Base-by-base conservation (phyloP, 179 eudicot species). In the Silene coronaria region DNA sequence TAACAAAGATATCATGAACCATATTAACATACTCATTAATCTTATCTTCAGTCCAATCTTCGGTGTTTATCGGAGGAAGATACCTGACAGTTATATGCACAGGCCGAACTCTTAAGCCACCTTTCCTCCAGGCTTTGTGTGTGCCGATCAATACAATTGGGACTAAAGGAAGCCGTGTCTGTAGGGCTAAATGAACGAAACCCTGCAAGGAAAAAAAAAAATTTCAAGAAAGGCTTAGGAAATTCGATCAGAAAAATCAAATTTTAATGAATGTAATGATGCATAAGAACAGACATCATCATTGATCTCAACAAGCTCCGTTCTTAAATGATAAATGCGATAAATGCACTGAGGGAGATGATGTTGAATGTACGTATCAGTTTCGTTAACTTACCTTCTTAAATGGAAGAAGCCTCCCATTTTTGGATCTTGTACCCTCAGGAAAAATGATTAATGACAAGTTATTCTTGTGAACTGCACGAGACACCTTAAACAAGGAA, bases 361-460 rank as follows among this genome's bases (percentile, higher is more conserved):
- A n/a, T n/a, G n/a, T n/a, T n/a, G n/a, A n/a, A 64, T 22, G 1
- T 72, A 21, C 24, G 11, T 2, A 42, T 36, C 7, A 38, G 28
- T 76, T 68, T 10, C 12, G 26, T 3, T 59, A 63, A 70, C 34
- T 70, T 70, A 70, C 84, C 83, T 81, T 79, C 70, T 82, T 76
- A 59, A 81, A 79, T n/a, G 87, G 87, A 34, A 76, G 81, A 27
- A 79, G 19, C 66, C 83, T 71, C 21, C 87, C 87, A 64, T 67
- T 72, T 75, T 74, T 79, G 55, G 87, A 85, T 61, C 85, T 46
- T 30, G 81, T 85, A 26, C 85, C 87, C 68, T 85, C 87, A 0
- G 87, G 85, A n/a, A 82, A 85, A n/a, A 85, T 77, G 64, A 85
- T 85, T 72, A 85, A 63, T 34, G 85, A 82, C 32, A 80, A 51